Evolutionary conservation across 805 yeast species (phyloP).

Genomic region (Metschnikowia vanudenii): DNA sequence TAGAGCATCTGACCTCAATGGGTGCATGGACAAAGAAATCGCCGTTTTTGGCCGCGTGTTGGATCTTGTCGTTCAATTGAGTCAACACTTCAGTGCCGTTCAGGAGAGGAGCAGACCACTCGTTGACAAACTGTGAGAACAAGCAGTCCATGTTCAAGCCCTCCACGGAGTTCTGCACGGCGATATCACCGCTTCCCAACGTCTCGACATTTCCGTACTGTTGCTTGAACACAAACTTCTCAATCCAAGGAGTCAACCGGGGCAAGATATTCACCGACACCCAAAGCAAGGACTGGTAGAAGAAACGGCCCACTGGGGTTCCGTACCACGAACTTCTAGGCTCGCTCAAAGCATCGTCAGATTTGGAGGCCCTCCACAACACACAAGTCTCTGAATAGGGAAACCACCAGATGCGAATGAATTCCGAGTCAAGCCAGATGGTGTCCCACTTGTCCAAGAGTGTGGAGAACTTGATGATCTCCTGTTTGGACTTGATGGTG

Average conservation of each 20-base stretch:
- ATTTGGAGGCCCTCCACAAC: constrained; percentile 85
- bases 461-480: constrained; percentile 74
- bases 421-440: constrained; percentile 88
- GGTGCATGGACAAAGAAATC: constrained; percentile 92
- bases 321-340: constrained; percentile 87
- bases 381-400: constrained; percentile 87
- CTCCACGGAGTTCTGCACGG: constrained; percentile 77
- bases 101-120: constrained; percentile 91
- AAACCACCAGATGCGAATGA: constrained; percentile 95
- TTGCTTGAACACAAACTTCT: constrained; percentile 77
- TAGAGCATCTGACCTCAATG: constrained; percentile 89
- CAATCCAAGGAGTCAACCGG: constrained; percentile 78
- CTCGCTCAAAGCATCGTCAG: constrained; percentile 58
- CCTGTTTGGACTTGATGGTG: constrained; percentile 76
- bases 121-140: constrained; percentile 90
- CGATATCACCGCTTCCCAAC: constrained; percentile 55
- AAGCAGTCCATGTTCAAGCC: constrained; percentile 95
- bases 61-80: constrained; percentile 60
- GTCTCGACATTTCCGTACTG: constrained; percentile 81
- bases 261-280: constrained; percentile 72
- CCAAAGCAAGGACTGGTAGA: constrained; percentile 80
- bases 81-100: constrained; percentile 71
- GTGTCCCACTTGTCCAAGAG: constrained; percentile 70
- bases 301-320: constrained; percentile 68
- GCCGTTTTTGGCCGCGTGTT: constrained; percentile 55